Conservation (phyloP, 345 rosid species). For the Brassica incana region DNA sequence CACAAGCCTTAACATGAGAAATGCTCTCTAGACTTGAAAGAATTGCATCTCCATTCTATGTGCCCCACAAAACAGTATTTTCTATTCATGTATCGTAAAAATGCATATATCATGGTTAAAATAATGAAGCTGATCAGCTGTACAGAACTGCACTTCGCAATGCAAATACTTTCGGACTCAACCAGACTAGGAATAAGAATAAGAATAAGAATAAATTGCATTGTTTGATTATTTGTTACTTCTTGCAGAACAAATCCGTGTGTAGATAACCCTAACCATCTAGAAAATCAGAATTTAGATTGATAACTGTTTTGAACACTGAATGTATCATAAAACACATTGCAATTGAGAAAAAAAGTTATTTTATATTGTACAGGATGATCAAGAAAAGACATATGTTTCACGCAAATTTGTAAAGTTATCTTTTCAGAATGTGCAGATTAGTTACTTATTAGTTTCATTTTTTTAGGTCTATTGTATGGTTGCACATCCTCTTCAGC, state of each 20-base stretch:
- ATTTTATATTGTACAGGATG: neutral
- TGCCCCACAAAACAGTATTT: slow-evolving; percentile 6
- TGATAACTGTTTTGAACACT: slow-evolving; percentile 20
- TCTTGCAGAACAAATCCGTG: neutral
- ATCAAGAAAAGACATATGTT: neutral
- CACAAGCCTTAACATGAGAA: slow-evolving; percentile 5
- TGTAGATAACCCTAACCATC: neutral
- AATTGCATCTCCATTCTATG: neutral
- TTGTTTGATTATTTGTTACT: neutral
- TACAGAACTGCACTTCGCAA: neutral
- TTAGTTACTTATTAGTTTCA: slow-evolving; percentile 35
- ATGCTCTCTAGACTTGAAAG: slow-evolving; percentile 4
- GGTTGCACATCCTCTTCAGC: slow-evolving; percentile 98
- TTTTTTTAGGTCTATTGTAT: slow-evolving; percentile 85
- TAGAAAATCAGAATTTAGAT: slow-evolving; percentile 4
- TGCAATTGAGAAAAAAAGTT: neutral
- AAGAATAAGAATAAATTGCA: neutral
- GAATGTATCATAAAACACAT: neutral
- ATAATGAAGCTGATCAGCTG: neutral
- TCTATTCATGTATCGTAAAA: neutral
- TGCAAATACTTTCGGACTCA: neutral
- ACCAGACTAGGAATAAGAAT: neutral
- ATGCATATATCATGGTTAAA: neutral
- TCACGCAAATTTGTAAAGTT: neutral
- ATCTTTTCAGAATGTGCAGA: slow-evolving; percentile 2